Percentiles rank a stretch among this genome's conserved stretches.
phyloP scores from a whole-genome alignment of 352 stramenopile species.

The Phytophthora citrophthora region DNA sequence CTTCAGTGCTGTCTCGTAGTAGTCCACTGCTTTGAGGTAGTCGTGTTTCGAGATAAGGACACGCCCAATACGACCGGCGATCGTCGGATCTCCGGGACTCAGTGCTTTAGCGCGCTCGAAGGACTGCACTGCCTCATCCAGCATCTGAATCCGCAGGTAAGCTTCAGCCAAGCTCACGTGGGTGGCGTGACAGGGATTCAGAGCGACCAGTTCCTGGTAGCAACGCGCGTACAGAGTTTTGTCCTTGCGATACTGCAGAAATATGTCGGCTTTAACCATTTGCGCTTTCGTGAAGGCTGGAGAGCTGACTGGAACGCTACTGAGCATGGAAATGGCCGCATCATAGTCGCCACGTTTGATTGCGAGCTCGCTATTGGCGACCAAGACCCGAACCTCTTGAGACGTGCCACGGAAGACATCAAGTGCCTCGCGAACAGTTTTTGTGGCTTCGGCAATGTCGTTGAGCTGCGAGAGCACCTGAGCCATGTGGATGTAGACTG shows the following conservation, averaged over 20 bases:
- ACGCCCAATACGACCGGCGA: constrained; percentile 89
- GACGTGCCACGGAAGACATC: constrained; percentile 76
- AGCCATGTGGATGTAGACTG: constrained; percentile 89
- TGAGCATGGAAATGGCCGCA: constrained; percentile 90
- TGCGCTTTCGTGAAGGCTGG: constrained; percentile 88
- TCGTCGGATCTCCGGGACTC: constrained; percentile 69
- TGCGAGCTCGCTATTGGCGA: constrained; percentile 91
- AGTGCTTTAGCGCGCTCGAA: constrained; percentile 68
- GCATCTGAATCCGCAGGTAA: constrained; percentile 92
- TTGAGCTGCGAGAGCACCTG: constrained; percentile 83
- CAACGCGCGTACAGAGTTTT: constrained; percentile 90
- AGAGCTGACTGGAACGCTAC: constrained; percentile 77
- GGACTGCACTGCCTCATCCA: constrained; percentile 86
- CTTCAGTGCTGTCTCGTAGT: constrained; percentile 92
- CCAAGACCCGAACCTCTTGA: constrained; percentile 91
- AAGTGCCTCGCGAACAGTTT: constrained; percentile 71
- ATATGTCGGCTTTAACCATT: constrained; percentile 94
- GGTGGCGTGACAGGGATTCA: constrained; percentile 70
- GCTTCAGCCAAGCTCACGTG: constrained; percentile 92
- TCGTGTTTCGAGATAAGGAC: constrained; percentile 94
- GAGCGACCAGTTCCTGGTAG: constrained; percentile 89
- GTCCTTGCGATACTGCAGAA: constrained; percentile 92
- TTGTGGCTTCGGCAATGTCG: constrained; percentile 70
- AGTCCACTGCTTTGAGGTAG: constrained; percentile 93
- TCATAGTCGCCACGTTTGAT: constrained; percentile 93